Conservation (phyloP, 805 yeast species). For the Saccharomycopsis selenospora region DNA sequence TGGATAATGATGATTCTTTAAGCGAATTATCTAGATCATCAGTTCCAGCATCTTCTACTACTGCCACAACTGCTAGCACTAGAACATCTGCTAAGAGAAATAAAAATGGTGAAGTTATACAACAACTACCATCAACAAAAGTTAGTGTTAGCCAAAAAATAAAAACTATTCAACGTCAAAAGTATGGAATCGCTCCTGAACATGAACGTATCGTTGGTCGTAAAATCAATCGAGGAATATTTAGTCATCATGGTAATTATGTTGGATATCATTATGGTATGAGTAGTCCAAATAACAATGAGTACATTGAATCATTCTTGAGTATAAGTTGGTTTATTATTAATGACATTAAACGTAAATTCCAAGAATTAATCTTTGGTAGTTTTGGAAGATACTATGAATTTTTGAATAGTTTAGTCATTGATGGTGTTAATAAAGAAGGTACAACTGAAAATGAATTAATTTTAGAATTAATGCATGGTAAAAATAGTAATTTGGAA, state of each 20-base stretch:
- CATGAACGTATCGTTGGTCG: neutral
- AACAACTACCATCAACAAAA: no score
- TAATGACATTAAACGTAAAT: constrained; percentile 9
- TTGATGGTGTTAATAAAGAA: neutral
- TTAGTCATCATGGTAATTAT: neutral
- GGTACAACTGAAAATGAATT: neutral
- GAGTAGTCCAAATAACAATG: no score
- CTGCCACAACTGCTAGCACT: no score
- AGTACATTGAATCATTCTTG: constrained; percentile 9
- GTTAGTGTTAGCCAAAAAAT: no score
- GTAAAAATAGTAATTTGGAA: neutral
- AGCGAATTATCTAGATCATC: no score
- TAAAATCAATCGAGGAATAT: neutral
- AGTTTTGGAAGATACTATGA: constrained; percentile 2
- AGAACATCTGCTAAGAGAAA: no score
- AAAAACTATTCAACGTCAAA: no score
- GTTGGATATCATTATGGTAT: no score
- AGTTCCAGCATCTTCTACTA: no score
- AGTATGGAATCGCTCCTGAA: no score
- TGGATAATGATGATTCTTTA: no score
- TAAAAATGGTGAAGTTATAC: no score
- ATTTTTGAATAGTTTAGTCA: constrained; percentile 2
- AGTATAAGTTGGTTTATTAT: constrained; percentile 18
- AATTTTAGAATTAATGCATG: neutral
- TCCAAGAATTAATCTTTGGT: constrained; percentile 10